Base-by-base conservation (phyloP, 2,329 filamentous ascomycete genomes). In the Ustulina deusta region DNA sequence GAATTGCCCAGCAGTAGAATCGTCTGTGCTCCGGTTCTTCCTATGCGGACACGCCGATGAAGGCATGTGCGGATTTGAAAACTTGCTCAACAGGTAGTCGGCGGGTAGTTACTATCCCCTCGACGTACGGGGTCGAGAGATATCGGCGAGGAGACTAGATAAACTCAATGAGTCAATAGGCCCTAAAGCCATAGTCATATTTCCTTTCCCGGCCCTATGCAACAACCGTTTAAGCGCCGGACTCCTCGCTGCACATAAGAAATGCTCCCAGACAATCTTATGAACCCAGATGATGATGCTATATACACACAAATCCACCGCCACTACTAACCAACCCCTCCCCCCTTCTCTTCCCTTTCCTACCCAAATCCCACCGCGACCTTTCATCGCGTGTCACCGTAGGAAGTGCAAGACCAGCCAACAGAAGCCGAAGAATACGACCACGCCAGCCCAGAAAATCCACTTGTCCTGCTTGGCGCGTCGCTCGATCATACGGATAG, bases 391-490 rank as follows among this genome's bases (percentile, higher is more conserved):
- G 20, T 36, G n/a, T 85, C 80, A 95, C 78, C 93, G 84, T 81
- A 99, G 79, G 78, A 89, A 98, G 81, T 94, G 92, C 77, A 99
- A 78, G 63, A 97, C 94, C 71, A 96, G 82, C 89, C 93, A 98
- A 80, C 95, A 97, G 78, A 99, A 99, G 42, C 87, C 77, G 75
- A 98, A 92, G 80, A 99, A 99, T 40, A 96, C 81, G 5, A 97
- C 81, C 2, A 95, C 93, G 0, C 96, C 94, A 0, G 84, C 91
- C 86, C 92, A 92, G 79, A 99, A 99, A 40, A 99, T 97, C 94
- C 94, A 98, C 82, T 97, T 98, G 79, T 99, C 96, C 83, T 98
- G 92, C 79, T 90, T 92, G 58, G 96, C 94, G 70, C 96, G 86
- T 73, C 96, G 83, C 82, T 98, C 95, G 48, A 99, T 91, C 93